Evolutionary conservation across 192 early-diverging fungal genomes (phyloP).

Genomic region (Oehlia diaphana): DNA sequence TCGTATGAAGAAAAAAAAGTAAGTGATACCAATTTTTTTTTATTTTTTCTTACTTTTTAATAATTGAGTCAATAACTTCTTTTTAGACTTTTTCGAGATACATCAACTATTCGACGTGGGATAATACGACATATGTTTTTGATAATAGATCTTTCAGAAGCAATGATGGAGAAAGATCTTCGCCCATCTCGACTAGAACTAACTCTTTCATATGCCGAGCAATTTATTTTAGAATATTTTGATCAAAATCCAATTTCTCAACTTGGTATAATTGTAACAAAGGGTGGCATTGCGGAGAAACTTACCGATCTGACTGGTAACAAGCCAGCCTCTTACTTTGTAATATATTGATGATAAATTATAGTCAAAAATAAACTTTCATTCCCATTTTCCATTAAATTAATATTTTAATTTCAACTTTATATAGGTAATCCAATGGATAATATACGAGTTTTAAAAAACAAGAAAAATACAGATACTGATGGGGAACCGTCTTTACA

Average conservation of each 20-base stretch:
- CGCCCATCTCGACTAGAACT: conserved; percentile 79
- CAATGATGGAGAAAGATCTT: conserved; percentile 86
- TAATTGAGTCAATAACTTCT: not conserved
- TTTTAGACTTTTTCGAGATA: conserved; percentile 62
- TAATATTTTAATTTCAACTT: not conserved
- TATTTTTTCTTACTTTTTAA: not conserved
- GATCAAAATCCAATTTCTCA: conserved; percentile 95
- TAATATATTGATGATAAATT: not conserved
- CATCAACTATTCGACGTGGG: conserved; percentile 70
- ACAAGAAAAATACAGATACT: conserved; percentile 65
- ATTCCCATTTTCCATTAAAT: not conserved
- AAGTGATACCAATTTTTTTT: not conserved
- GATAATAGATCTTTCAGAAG: conserved; percentile 78
- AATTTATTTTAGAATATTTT: conserved; percentile 87
- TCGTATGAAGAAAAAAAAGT: conserved; percentile 66
- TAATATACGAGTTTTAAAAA: conserved; percentile 69
- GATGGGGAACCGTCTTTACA: conserved; percentile 90
- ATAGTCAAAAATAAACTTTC: not conserved
- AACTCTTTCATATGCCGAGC: conserved; percentile 60
- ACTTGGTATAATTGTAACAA: conserved; percentile 78
- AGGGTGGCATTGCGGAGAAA: conserved; percentile 85
- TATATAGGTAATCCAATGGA: conserved; percentile 72
- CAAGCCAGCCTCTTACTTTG: conserved; percentile 15
- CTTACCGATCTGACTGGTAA: conserved; percentile 79
- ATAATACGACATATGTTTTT: conserved; percentile 84